These are phyloP conservation scores for Laetiporus sulphureus DNA, from an alignment of 1,284 basidiomycete genomes.

Conservation along the genomic window DNA sequence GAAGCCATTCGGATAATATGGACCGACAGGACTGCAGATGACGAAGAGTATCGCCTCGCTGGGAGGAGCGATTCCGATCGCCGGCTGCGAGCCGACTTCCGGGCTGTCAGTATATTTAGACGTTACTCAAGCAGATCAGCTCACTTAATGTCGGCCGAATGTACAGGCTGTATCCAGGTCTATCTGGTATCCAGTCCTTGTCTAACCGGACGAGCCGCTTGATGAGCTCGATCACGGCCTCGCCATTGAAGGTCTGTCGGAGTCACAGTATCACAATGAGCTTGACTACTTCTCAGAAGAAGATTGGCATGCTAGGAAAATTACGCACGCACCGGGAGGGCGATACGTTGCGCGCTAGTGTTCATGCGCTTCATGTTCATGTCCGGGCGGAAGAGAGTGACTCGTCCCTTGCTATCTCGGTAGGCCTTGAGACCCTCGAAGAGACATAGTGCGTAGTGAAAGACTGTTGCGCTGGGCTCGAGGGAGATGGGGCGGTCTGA, in stretches of 20 bases:
- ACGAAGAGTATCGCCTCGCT: constrained; percentile 91
- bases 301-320: too few relatives aligned
- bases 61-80: constrained; percentile 85
- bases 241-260: constrained; percentile 72
- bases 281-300: too few relatives aligned
- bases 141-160: constrained; percentile 76
- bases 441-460: constrained; percentile 89
- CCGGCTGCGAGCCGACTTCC: constrained; percentile 84
- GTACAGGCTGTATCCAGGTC: constrained; percentile 89
- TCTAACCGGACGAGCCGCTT: constrained; percentile 87
- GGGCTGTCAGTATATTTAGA: constrained; percentile 2
- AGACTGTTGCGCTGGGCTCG: constrained; percentile 81
- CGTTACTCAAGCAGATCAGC: constrained; percentile 16
- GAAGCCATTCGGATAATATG: constrained; percentile 93
- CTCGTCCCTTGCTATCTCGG: constrained; percentile 68
- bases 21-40: constrained; percentile 90
- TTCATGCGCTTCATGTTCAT: constrained; percentile 98
- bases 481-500: constrained; percentile 43
- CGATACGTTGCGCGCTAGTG: constrained; percentile 64
- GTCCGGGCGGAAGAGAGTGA: constrained; percentile 92
- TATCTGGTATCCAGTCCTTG: constrained; percentile 88
- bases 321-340: constrained; percentile 71
- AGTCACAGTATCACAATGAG: neutral
- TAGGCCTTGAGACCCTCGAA: constrained; percentile 99
- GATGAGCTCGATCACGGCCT: constrained; percentile 77